Evolutionary conservation across 345 rosid genomes (phyloP), one percentile per base, ranked within the genome.

Genomic region (Nephelium lappaceum): DNA sequence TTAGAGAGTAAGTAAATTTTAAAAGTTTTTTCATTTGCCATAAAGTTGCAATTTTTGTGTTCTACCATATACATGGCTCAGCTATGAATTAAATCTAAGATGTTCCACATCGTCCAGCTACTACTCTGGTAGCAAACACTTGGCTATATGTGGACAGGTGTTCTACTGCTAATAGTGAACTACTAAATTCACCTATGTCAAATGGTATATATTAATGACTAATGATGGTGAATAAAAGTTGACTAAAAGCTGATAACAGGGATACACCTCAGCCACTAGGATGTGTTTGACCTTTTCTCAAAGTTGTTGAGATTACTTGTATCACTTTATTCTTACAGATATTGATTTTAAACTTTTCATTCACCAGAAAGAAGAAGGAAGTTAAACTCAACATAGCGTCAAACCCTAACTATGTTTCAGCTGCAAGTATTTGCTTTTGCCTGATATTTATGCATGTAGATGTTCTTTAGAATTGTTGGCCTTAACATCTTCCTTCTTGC

Each of bases 1-100:
- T 96, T 74, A 88, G 87, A 91, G 98, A 94, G 99, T 96, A 88
- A 85, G 98, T 83, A 55, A 61, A 71, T 74, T 67, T n/a, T 63
- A 8, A 67, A 55, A 39, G 38, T 47, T 70, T 55, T 67, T 42
- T 5, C n/a, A 41, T 57, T 53, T 18, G 39, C 47, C 41, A 60
- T 67, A 74, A 65, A 42, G 71, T 67, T 74, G 41, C 60, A 5
- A 12, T 11, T 69, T 71, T 72, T 42, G 11, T 62, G 55, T 41
- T 12, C 9, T 27, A 19, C 75, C 36, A 45, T 39, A 14, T 24
- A 19, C 67, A 14, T 57, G 53, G 24, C 45, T 8, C 23, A 71
- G 49, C 67, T 47, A 31, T 55, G 69, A 73, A 77, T 75, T 10
- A 53, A 71, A 78, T 51, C 31, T 65, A 31, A 64, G 75, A 73